Percentiles rank a stretch among this genome's conserved stretches.
phyloP scores from a whole-genome alignment of 2,329 filamentous ascomycete genomes.

The Tolypocladium pustulatum region DNA sequence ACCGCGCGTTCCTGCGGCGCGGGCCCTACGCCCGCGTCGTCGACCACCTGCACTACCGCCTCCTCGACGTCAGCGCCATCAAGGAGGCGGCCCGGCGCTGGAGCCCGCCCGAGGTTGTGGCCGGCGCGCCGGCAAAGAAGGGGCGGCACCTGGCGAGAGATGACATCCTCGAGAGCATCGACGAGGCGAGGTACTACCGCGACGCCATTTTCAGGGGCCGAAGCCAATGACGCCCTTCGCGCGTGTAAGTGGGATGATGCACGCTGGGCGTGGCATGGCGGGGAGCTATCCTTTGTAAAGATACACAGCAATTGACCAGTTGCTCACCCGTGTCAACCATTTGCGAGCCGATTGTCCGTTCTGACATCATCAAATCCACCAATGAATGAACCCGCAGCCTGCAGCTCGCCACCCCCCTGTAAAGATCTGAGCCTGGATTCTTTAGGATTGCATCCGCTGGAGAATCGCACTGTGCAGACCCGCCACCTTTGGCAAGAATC shows the following conservation, averaged over 20 bases:
- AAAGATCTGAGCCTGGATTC: too few relatives aligned
- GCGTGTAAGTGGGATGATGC: background rate
- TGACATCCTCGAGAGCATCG: constrained; percentile 93
- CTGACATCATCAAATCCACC: background rate
- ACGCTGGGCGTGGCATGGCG: background rate
- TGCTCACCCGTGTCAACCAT: background rate
- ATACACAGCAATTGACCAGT: too few relatives aligned
- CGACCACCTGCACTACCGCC: constrained; percentile 75
- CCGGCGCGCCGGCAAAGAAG: constrained; percentile 59
- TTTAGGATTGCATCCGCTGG: too few relatives aligned
- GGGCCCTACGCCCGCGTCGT: constrained; percentile 64
- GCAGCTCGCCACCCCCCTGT: background rate
- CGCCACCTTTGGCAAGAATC: background rate
- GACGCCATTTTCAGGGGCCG: constrained; percentile 50
- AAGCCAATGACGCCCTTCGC: background rate
- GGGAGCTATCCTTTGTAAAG: background rate
- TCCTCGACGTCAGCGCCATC: constrained; percentile 83
- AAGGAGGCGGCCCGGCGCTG: constrained; percentile 86
- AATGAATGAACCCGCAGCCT: background rate
- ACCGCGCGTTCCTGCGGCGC: constrained; percentile 68
- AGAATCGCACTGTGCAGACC: background rate
- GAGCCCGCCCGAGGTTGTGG: constrained; percentile 40
- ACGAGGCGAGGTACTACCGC: constrained; percentile 77
- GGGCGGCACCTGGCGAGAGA: constrained; percentile 71
- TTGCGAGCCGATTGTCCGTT: background rate